Base-by-base conservation (phyloP, 1,139 yeast genomes). In the Diutina mesorugosa region DNA sequence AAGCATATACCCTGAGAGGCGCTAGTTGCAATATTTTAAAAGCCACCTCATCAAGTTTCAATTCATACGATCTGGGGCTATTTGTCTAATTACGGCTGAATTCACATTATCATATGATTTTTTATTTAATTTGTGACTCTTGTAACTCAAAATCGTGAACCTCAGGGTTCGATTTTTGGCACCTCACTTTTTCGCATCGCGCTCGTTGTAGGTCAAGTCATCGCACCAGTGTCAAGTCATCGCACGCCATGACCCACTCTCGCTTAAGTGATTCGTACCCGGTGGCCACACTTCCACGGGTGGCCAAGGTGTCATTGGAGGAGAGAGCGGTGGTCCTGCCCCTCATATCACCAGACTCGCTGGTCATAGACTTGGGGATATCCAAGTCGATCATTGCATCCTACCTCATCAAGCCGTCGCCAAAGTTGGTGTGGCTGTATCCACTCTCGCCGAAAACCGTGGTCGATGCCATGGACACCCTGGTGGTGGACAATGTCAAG, bases 371-470 rank as follows among this genome's bases (percentile, higher is more conserved):
- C 64, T 69, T 89, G 48, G 95, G 90, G 54, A 78, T 89, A 46
- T 85, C 95, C 30, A 90, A 88, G 58, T 86, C 95, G 52, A 83
- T 87, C 57, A 76, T 90, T 56, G 82, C 89, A 21, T 81, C 85
- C 58, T 87, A 85, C 65, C 73, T 87, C 45, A 77, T 88, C 56
- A 83, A 81, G 63, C 97, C 97, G 46, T 83, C 95, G 12, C 96
- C 96, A 14, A 86, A 83, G 64, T 72, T 88, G 62, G 72, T 83
- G 51, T 87, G 93, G 87, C 83, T 90, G 0, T 78, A 80, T 64
- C 81, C 93, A 5, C 74, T 87, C 48, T 79, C 90, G 4, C 93
- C 93, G 5, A 76, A 79, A 12, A 74, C 81, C 32, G 61, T 70
- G 0, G 78, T 85, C 28, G 73, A 73, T 58, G 72, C 76, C 59